phyloP scores from a whole-genome alignment of 148 eudicot species.

The Cornus kousa region DNA sequence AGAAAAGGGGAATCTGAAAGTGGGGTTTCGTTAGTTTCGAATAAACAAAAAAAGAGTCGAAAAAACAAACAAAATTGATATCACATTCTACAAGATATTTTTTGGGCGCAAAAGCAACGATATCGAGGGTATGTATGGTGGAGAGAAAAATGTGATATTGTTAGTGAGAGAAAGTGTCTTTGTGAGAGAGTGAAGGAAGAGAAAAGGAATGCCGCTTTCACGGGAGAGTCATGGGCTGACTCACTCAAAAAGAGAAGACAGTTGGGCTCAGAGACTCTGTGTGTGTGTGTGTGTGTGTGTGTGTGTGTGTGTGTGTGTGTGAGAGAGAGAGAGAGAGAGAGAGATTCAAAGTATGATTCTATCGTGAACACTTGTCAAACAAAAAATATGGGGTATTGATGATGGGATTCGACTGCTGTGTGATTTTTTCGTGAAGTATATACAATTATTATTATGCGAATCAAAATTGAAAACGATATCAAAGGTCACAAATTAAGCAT shows the following conservation, averaged over 20 bases:
- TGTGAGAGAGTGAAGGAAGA: not conserved
- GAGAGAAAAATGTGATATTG: not conserved
- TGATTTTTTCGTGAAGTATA: too few species aligned
- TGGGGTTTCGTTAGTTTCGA: conserved; percentile 14
- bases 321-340: too few species aligned
- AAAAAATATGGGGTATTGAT: too few species aligned
- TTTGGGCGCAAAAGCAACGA: not conserved
- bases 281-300: too few species aligned
- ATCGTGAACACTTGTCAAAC: too few species aligned
- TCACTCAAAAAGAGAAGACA: not conserved
- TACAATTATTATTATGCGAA: too few species aligned
- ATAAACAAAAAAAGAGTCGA: conserved; percentile 4
- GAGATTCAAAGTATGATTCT: too few species aligned
- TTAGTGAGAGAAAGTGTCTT: not conserved
- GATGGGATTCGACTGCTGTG: too few species aligned
- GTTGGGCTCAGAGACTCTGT: not conserved
- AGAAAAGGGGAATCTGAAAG: not conserved
- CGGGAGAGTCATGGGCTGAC: conserved; percentile 2
- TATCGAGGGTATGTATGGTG: not conserved
- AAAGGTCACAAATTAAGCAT: too few species aligned
- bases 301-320: too few species aligned
- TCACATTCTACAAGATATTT: conserved; percentile 13
- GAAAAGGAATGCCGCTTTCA: conserved; percentile 14
- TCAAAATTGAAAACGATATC: too few species aligned
- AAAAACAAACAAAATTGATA: not conserved